Evolutionary conservation across 2,329 filamentous ascomycete species (phyloP).

Genomic region (Penicillium griseofulvum): DNA sequence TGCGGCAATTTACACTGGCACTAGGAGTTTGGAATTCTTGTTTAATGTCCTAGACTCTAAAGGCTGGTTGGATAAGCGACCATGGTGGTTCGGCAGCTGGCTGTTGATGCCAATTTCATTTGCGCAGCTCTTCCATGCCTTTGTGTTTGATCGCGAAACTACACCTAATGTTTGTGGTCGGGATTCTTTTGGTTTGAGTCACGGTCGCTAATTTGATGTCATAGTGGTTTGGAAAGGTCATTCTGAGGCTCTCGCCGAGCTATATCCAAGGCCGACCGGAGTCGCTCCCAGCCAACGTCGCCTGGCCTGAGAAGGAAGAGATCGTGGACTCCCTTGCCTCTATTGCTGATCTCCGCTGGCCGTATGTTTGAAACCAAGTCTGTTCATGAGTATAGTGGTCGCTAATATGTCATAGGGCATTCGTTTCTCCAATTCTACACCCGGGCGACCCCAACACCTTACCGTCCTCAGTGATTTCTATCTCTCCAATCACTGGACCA

Average conservation of each 20-base stretch:
- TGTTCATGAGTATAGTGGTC: not conserved
- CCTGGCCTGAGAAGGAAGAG: conserved; percentile 73
- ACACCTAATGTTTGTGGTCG: conserved; percentile 57
- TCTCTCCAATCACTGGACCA: conserved; percentile 74
- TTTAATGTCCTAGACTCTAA: conserved; percentile 81
- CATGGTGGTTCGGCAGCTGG: conserved; percentile 85
- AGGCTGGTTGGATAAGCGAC: conserved; percentile 64
- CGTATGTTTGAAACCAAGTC: conserved; percentile 52
- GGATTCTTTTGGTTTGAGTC: conserved; percentile 14
- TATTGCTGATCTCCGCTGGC: conserved; percentile 81
- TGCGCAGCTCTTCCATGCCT: conserved; percentile 73
- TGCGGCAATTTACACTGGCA: conserved; percentile 76
- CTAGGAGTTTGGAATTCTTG: conserved; percentile 77
- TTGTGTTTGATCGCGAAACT: conserved; percentile 73
- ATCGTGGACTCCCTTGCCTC: conserved; percentile 78
- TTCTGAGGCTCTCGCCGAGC: conserved; percentile 66
- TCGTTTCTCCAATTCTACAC: conserved; percentile 82
- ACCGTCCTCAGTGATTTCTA: conserved; percentile 64
- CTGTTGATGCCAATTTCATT: conserved; percentile 72
- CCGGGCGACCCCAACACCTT: conserved; percentile 59
- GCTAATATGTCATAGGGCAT: conserved; percentile 53
- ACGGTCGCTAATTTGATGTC: conserved; percentile 2
- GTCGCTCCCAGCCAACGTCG: conserved; percentile 62
- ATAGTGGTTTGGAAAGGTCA: conserved; percentile 63
- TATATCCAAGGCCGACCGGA: conserved; percentile 74